Conservation (phyloP, 2,329 filamentous ascomycete species). For the Trichoderma guizhouense region DNA sequence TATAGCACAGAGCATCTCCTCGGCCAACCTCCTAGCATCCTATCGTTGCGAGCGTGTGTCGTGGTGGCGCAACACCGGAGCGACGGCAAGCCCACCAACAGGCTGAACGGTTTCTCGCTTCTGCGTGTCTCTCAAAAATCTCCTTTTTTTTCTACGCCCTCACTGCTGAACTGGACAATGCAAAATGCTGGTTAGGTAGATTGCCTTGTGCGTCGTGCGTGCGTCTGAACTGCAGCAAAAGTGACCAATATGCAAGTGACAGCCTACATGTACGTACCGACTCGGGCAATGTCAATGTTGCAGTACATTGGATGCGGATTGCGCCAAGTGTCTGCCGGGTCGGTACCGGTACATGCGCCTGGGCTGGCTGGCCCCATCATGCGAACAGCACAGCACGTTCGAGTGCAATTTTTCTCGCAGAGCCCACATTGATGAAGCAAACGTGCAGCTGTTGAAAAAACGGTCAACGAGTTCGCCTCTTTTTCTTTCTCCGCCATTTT, state of each 20-base stretch:
- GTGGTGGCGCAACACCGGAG: constrained; percentile 4
- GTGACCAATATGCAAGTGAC: neutral
- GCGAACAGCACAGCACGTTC: neutral
- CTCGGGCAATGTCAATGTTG: neutral
- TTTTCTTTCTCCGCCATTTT: neutral
- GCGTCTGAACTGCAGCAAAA: neutral
- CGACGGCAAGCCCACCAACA: neutral
- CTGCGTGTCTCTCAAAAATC: neutral
- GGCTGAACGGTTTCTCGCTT: neutral
- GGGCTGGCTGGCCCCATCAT: neutral
- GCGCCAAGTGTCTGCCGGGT: neutral
- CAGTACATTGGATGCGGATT: neutral
- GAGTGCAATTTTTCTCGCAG: neutral
- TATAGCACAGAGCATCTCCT: neutral
- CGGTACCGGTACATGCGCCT: neutral
- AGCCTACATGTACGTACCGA: neutral
- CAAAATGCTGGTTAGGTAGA: neutral
- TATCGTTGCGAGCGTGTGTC: neutral
- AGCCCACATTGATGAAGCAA: neutral
- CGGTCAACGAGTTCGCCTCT: neutral
- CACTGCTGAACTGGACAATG: neutral
- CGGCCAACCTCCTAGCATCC: neutral
- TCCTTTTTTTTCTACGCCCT: neutral
- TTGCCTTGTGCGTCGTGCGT: neutral
- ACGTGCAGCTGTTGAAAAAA: neutral